Evolutionary conservation across 805 yeast species (phyloP), one percentile per base, ranked within the genome.

Genomic region (Metschnikowia anglica): DNA sequence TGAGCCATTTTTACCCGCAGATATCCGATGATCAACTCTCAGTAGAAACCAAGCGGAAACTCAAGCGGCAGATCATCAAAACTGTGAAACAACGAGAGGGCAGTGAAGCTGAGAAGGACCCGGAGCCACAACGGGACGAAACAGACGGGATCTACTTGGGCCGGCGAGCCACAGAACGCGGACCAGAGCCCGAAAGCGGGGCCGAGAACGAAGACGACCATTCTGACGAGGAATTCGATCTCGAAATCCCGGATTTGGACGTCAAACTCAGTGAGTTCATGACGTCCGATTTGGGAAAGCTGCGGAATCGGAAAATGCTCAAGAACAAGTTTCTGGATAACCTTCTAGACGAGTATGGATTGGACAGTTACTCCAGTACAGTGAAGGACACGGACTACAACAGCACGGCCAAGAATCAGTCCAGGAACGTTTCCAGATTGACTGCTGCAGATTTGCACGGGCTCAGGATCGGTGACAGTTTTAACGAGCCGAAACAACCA

Each of bases 91-190:
- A 32, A 16, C 50, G 53, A n/a, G 48, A 45, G 9, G 52, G 41
- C 16, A 46, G 41, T 5, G 53, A 35, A 12, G 40, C 13, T 5
- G 49, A 37, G 6, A 43, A 12, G 10, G 17, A 4, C 2, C n/a
- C 13, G 5, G 34, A 20, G 16, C n/a, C 34, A 5, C 8, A 18
- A 7, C 46, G 33, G 11, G 48, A 48, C n/a, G 60, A 51, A 27
- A 15, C 35, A 9, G 69, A 66, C 37, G 74, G 75, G 5, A 70
- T 70, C 10, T 70, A 68, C 48, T 51, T 70, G 23, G 74, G 74
- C 4, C 11, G 19, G 43, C 58, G 5, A 32, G 30, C 39, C 19
- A 26, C n/a, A 13, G 17, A 25, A 11, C 15, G 16, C 11, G 39
- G 29, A 9, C 13, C 31, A 11, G n/a, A 12, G 24, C 19, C 18